Evolutionary conservation across 495 filamentous ascomycete genomes (phyloP).

Genomic region (Aspergillus kassunensis): DNA sequence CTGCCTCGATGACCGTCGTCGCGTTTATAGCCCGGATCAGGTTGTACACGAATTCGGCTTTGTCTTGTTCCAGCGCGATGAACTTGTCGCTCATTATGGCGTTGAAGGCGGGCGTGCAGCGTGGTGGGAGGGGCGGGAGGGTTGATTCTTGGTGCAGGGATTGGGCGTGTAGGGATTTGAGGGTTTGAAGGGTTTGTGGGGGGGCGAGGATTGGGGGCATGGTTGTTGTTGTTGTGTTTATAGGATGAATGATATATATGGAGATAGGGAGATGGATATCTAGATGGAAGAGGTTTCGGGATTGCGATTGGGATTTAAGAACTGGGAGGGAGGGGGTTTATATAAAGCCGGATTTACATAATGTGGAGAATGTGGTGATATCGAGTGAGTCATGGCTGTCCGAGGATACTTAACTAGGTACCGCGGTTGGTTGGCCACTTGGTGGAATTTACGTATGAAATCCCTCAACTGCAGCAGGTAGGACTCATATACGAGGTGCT

Average conservation of each 20-base stretch:
- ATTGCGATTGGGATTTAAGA: no score
- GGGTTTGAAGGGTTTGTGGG: background rate
- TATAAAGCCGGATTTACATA: no score
- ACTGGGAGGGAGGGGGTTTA: no score
- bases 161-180: background rate
- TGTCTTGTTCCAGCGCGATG: constrained; percentile 51
- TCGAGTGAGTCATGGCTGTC: no score
- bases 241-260: background rate
- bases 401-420: no score
- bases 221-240: no score
- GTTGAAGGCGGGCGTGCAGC: no score
- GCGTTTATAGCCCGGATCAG: constrained; percentile 37
- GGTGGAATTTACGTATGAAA: no score
- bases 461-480: no score
- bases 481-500: no score
- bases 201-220: background rate
- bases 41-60: constrained; percentile 48
- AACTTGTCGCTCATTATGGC: constrained; percentile 42
- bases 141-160: background rate
- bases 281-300: background rate
- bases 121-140: background rate
- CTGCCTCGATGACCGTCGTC: constrained; percentile 48
- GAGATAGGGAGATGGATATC: background rate
- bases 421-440: no score
- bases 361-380: no score